phyloP scores from a whole-genome alignment of 164 flowering plant species.

The Dillenia suffruticosa region DNA sequence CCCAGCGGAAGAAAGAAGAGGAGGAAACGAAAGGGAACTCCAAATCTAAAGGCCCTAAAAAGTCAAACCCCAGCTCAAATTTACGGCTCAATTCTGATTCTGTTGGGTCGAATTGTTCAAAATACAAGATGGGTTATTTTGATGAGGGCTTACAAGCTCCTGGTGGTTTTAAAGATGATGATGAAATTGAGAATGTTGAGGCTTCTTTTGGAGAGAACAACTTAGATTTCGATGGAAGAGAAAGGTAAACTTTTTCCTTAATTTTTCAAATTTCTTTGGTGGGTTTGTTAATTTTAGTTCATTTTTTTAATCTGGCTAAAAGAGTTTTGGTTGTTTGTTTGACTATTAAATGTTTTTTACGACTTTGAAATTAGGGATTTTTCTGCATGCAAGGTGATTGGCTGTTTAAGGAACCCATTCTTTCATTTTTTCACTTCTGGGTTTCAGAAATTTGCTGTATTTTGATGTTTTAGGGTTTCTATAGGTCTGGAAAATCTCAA shows the following conservation, averaged over 20 bases:
- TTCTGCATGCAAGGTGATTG: too few relatives aligned
- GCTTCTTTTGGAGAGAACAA: constrained; percentile 63
- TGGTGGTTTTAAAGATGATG: constrained; percentile 4
- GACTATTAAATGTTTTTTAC: background rate
- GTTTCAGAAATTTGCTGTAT: background rate
- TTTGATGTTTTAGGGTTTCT: background rate
- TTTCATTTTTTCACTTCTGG: background rate
- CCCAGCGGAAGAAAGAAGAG: constrained; percentile 10
- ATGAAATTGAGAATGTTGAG: constrained; percentile 29
- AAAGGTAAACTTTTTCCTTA: constrained; percentile 42
- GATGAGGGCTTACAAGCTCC: background rate
- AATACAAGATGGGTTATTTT: constrained; percentile 7
- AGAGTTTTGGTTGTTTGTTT: background rate
- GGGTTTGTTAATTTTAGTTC: background rate
- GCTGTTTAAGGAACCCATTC: background rate
- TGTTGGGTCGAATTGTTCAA: constrained; percentile 15
- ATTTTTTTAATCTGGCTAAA: background rate
- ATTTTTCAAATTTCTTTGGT: background rate
- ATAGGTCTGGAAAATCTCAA: too few relatives aligned
- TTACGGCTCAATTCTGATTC: constrained; percentile 23
- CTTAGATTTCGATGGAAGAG: constrained; percentile 54
- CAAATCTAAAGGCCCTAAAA: constrained; percentile 1
- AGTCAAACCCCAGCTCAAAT: constrained; percentile 19
- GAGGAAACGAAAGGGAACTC: constrained; percentile 4
- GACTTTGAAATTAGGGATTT: too few relatives aligned